Percentiles rank a stretch among this genome's conserved stretches.
Evolutionary conservation across 768 basidiomycete species (phyloP).

Genomic region (Phaeotremella skinneri): DNA sequence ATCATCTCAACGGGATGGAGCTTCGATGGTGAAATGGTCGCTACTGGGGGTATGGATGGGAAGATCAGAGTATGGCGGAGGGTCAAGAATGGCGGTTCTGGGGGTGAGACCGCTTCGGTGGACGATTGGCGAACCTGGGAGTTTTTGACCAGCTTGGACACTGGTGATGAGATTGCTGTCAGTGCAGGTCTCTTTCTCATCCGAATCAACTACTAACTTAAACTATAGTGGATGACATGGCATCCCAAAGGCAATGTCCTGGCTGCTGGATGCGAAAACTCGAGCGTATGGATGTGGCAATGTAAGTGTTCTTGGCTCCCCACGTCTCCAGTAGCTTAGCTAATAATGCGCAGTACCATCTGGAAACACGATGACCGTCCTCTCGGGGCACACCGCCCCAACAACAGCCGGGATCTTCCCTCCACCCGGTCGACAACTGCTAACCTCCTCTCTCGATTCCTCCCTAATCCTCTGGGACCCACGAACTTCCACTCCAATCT

Average conservation of each 20-base stretch:
- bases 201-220: not conserved
- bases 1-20: slow-evolving; percentile 78
- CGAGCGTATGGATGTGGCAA: slow-evolving; percentile 96
- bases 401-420: slow-evolving; percentile 88
- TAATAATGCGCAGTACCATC: slow-evolving; percentile 67
- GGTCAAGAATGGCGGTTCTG: slow-evolving; percentile 53
- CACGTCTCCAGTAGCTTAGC: not conserved
- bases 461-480: slow-evolving; percentile 89
- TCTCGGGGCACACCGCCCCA: slow-evolving; percentile 81
- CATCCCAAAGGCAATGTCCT: slow-evolving; percentile 90
- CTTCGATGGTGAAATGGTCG: slow-evolving; percentile 83
- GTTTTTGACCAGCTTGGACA: slow-evolving; percentile 86
- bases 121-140: slow-evolving; percentile 76
- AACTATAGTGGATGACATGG: slow-evolving; percentile 83
- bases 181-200: slow-evolving; percentile 39
- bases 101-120: not conserved
- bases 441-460: slow-evolving; percentile 81
- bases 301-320: slow-evolving; percentile 57
- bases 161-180: slow-evolving; percentile 94
- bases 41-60: slow-evolving; percentile 98
- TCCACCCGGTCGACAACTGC: slow-evolving; percentile 77
- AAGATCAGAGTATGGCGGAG: slow-evolving; percentile 87
- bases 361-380: slow-evolving; percentile 92
- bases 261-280: slow-evolving; percentile 87
- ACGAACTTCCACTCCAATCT: slow-evolving; percentile 67